Conservation (phyloP, 2,329 filamentous ascomycete species). For the Talaromyces sp. region DNA sequence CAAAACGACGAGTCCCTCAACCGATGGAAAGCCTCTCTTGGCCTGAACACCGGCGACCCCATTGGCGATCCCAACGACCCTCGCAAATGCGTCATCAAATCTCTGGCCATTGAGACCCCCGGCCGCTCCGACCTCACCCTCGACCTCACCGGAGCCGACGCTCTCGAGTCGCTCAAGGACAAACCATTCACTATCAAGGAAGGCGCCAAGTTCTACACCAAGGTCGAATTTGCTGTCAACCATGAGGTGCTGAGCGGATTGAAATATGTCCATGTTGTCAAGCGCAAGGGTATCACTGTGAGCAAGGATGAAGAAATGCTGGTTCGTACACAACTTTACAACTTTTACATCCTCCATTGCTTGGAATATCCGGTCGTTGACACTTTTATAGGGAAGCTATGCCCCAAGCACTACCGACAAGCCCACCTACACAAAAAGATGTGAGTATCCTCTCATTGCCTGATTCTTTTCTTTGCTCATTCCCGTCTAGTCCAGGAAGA, state of each 20-base stretch:
- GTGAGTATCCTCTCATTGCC: slow-evolving; percentile 52
- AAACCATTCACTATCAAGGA: slow-evolving; percentile 98
- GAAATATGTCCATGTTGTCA: slow-evolving; percentile 93
- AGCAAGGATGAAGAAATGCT: slow-evolving; percentile 99
- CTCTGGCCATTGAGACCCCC: slow-evolving; percentile 79
- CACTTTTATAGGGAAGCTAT: slow-evolving; percentile 67
- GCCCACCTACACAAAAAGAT: slow-evolving; percentile 82
- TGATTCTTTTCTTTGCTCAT: not conserved
- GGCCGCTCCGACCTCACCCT: slow-evolving; percentile 83
- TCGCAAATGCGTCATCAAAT: slow-evolving; percentile 87
- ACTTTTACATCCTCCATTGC: no score
- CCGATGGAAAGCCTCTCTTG: slow-evolving; percentile 95
- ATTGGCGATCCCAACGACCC: slow-evolving; percentile 74
- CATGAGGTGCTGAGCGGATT: slow-evolving; percentile 92
- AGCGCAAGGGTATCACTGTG: slow-evolving; percentile 78
- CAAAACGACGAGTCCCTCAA: slow-evolving; percentile 86
- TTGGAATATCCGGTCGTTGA: not conserved
- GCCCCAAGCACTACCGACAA: slow-evolving; percentile 87
- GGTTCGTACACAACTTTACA: slow-evolving; percentile 49
- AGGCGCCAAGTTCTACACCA: slow-evolving; percentile 89
- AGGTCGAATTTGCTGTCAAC: slow-evolving; percentile 89
- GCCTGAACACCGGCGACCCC: slow-evolving; percentile 66
- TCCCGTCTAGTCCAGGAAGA: slow-evolving; percentile 69
- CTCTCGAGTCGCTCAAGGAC: slow-evolving; percentile 73
- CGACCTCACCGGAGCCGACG: slow-evolving; percentile 70